phyloP scores from a whole-genome alignment of 2,329 filamentous ascomycete genomes.

The Talaromyces sp. region DNA sequence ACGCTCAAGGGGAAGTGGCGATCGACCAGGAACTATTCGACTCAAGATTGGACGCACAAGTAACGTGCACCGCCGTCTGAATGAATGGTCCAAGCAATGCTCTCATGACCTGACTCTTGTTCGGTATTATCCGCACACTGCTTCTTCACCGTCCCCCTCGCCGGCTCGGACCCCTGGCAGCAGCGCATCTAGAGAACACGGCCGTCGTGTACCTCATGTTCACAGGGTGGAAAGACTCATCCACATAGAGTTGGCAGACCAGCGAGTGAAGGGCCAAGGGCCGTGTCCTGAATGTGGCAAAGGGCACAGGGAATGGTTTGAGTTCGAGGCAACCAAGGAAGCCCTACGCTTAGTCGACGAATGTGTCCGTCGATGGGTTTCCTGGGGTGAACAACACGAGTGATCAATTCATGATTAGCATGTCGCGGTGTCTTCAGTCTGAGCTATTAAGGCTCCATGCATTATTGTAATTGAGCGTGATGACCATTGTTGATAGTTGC shows the following conservation, averaged over 20 bases:
- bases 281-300: conserved; percentile 74
- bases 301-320: conserved; percentile 93
- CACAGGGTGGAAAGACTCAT: conserved; percentile 86
- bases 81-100: conserved; percentile 91
- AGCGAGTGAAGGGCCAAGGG: conserved; percentile 51
- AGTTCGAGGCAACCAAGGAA: conserved; percentile 68
- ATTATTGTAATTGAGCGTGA: background rate
- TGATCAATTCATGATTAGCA: conserved; percentile 5
- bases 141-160: conserved; percentile 19
- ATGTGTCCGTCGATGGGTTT: conserved; percentile 76
- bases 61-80: conserved; percentile 86
- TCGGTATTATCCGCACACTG: conserved; percentile 78
- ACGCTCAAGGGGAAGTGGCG: conserved; percentile 24
- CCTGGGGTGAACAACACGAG: conserved; percentile 62
- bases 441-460: background rate
- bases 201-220: conserved; percentile 72
- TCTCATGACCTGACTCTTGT: conserved; percentile 83
- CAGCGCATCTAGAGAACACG: conserved; percentile 21
- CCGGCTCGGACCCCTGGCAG: conserved; percentile 10
- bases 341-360: conserved; percentile 66
- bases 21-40: conserved; percentile 55
- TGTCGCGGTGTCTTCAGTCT: background rate
- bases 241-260: conserved; percentile 73
- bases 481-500: background rate
- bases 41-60: conserved; percentile 63